Evolutionary conservation across 202 grass and related monocot genomes (phyloP).

Genomic region (Elaeis oleifera): DNA sequence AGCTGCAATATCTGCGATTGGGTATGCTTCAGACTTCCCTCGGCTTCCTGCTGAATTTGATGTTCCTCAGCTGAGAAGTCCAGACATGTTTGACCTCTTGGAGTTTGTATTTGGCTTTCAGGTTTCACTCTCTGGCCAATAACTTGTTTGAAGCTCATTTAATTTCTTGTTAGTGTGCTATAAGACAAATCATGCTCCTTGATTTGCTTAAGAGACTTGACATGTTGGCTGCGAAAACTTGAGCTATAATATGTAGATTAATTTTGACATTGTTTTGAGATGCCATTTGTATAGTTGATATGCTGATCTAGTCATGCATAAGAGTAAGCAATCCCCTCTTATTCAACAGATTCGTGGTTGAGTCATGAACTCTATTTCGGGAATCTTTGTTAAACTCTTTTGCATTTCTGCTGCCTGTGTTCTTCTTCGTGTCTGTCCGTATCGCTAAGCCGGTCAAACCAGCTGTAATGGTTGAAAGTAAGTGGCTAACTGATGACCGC

Average conservation of each 20-base stretch:
- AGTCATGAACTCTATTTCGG: not conserved
- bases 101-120: conserved; percentile 87
- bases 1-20: conserved; percentile 70
- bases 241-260: too few species aligned
- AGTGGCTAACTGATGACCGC: too few species aligned
- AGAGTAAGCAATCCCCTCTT: too few species aligned
- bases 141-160: not conserved
- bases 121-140: conserved; percentile 28
- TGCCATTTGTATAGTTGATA: too few species aligned
- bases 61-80: conserved; percentile 44
- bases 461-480: too few species aligned
- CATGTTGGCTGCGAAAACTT: too few species aligned
- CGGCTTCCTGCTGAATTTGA: conserved; percentile 40
- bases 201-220: too few species aligned
- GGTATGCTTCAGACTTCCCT: conserved; percentile 67
- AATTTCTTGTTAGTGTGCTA: not conserved
- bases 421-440: not conserved
- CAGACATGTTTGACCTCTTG: conserved; percentile 78
- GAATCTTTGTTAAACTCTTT: conserved; percentile 4
- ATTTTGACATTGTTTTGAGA: too few species aligned
- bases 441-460: too few species aligned
- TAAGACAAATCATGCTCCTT: too few species aligned
- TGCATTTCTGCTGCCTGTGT: conserved; percentile 4
- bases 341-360: too few species aligned
- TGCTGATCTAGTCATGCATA: too few species aligned